Evolutionary conservation across 768 basidiomycete species (phyloP).

Genomic region (Tricholoma matsutake): DNA sequence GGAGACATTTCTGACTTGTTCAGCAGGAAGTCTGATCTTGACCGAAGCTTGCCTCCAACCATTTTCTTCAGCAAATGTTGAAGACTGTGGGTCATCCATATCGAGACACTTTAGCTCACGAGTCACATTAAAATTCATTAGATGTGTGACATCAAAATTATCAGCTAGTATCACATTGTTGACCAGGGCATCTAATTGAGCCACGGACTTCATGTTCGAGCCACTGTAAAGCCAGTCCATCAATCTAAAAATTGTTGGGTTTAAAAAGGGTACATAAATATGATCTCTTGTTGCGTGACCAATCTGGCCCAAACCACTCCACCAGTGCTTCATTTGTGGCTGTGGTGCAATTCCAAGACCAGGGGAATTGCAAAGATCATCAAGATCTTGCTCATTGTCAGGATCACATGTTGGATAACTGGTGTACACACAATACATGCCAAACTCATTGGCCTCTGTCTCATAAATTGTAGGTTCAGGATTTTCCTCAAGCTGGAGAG

Average conservation of each 20-base stretch:
- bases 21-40: constrained; percentile 19
- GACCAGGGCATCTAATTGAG: constrained; percentile 21
- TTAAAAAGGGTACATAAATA: constrained; percentile 16
- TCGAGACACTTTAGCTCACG: constrained; percentile 7
- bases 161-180: constrained; percentile 19
- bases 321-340: too few relatives aligned
- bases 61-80: constrained; percentile 1
- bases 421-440: not conserved
- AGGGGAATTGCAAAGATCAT: too few relatives aligned
- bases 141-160: too few relatives aligned
- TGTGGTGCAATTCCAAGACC: too few relatives aligned
- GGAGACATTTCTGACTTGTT: constrained; percentile 15
- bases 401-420: too few relatives aligned
- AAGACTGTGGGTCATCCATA: not conserved
- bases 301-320: too few relatives aligned
- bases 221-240: constrained; percentile 23
- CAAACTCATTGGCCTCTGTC: not conserved
- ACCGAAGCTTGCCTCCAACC: constrained; percentile 22
- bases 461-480: not conserved
- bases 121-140: constrained; percentile 13
- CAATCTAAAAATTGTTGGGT: constrained; percentile 16
- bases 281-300: too few relatives aligned
- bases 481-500: not conserved
- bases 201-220: constrained; percentile 16
- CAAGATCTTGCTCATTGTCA: too few relatives aligned